These are phyloP conservation scores for Barnettozyma sucrosica DNA, from an alignment of 805 yeast genomes.

Conservation along the genomic window DNA sequence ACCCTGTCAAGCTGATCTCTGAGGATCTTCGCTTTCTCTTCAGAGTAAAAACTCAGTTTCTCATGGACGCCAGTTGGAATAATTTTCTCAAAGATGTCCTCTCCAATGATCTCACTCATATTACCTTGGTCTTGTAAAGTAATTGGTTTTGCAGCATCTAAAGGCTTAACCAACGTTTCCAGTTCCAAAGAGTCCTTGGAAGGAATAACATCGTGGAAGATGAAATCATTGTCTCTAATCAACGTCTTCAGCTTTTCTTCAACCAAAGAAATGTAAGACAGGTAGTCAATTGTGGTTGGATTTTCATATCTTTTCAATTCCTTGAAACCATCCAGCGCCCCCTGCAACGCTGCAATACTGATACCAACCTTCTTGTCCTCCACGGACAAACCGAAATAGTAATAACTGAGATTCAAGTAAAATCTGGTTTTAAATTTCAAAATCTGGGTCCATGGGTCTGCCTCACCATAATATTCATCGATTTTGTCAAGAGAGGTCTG, in stretches of 20 bases:
- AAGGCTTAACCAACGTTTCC: conserved; percentile 53
- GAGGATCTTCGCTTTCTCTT: conserved; percentile 73
- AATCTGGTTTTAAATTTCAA: conserved; percentile 48
- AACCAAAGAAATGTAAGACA: conserved; percentile 26
- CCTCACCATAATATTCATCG: conserved; percentile 37
- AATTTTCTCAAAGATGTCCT: conserved; percentile 66
- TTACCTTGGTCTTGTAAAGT: conserved; percentile 42
- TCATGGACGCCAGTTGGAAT: conserved; percentile 87
- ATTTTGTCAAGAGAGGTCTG: conserved; percentile 37
- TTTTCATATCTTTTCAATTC: conserved; percentile 28
- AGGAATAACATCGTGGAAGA: conserved; percentile 78
- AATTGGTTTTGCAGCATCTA: conserved; percentile 62
- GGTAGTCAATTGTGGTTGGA: conserved; percentile 30
- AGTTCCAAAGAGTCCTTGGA: conserved; percentile 41
- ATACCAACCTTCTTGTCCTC: conserved; percentile 66
- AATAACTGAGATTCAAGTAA: conserved; percentile 55
- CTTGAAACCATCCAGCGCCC: conserved; percentile 40
- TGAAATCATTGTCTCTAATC: conserved; percentile 82
- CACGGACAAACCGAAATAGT: conserved; percentile 49
- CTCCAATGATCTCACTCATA: conserved; percentile 39
- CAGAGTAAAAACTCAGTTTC: conserved; percentile 80
- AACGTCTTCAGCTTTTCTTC: conserved; percentile 36
- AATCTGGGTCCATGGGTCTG: conserved; percentile 43
- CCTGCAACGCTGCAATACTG: conserved; percentile 59
- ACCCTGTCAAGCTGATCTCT: conserved; percentile 69